Conservation (phyloP, 495 filamentous ascomycete genomes). For the Barbatosphaeria neglecta region DNA sequence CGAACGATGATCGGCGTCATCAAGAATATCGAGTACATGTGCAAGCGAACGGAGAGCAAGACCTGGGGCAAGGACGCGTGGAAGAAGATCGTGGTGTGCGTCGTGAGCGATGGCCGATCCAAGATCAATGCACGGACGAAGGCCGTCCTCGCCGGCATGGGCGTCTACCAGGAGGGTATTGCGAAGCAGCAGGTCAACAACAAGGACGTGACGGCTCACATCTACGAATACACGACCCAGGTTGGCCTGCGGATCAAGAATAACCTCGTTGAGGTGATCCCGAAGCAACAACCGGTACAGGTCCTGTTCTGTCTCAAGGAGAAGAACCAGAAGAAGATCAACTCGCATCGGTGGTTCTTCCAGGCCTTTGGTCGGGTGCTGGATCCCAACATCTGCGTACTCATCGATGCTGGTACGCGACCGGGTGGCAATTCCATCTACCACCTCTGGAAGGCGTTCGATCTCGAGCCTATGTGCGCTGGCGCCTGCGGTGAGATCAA, state of each 20-base stretch:
- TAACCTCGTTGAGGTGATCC: constrained; percentile 70
- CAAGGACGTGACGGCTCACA: constrained; percentile 95
- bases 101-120: constrained; percentile 94
- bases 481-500: constrained; percentile 99
- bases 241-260: constrained; percentile 80
- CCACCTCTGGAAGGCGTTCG: constrained; percentile 96
- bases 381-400: constrained; percentile 90
- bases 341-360: constrained; percentile 99
- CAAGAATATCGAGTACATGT: constrained; percentile 98
- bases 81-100: constrained; percentile 99
- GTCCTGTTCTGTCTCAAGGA: constrained; percentile 99
- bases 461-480: constrained; percentile 91
- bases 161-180: constrained; percentile 96
- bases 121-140: constrained; percentile 94
- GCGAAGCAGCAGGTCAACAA: constrained; percentile 96
- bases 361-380: constrained; percentile 89
- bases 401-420: constrained; percentile 92
- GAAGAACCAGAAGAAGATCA: constrained; percentile 99
- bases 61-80: constrained; percentile 98
- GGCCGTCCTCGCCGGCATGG: constrained; percentile 83
- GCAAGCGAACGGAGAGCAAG: constrained; percentile 75
- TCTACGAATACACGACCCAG: constrained; percentile 98
- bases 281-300: constrained; percentile 73
- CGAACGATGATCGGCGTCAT: constrained; percentile 95
- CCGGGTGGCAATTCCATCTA: constrained; percentile 92